These are phyloP conservation scores for Veloboletus limbatus DNA, from an alignment of 1,284 basidiomycete species.

Conservation along the genomic window DNA sequence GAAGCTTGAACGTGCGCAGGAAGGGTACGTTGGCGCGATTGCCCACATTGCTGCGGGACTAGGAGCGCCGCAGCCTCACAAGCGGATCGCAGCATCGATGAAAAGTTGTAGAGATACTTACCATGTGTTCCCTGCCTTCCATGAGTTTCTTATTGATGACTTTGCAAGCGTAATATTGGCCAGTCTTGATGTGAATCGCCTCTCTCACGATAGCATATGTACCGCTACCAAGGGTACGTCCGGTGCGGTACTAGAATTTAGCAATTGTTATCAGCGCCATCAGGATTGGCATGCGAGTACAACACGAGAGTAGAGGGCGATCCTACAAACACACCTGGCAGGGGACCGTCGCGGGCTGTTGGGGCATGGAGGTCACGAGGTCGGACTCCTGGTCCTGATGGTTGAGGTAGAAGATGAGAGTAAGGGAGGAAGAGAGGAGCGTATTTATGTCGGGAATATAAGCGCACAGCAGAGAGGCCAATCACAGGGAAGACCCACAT, in stretches of 20 bases:
- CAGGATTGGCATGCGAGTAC: neutral
- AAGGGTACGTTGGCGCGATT: slow-evolving; percentile 2
- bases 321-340: slow-evolving; percentile 49
- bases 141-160: slow-evolving; percentile 98
- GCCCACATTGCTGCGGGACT: neutral
- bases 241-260: slow-evolving; percentile 78
- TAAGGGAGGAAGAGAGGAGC: neutral
- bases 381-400: slow-evolving; percentile 16
- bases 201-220: slow-evolving; percentile 93
- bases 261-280: slow-evolving; percentile 13
- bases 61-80: neutral
- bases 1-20: slow-evolving; percentile 1
- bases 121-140: slow-evolving; percentile 91
- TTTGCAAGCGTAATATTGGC: slow-evolving; percentile 87
- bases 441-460: slow-evolving; percentile 19
- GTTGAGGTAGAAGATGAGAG: slow-evolving; percentile 3
- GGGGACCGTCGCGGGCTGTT: slow-evolving; percentile 49
- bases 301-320: neutral
- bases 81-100: slow-evolving; percentile 13
- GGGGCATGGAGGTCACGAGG: slow-evolving; percentile 21
- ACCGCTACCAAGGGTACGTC: slow-evolving; percentile 87
- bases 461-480: slow-evolving; percentile 14
- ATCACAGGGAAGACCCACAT: slow-evolving; percentile 15
- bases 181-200: slow-evolving; percentile 93
- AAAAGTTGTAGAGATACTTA: slow-evolving; percentile 27